Evolutionary conservation across 208 protist genomes (phyloP).

Genomic region (Hexamita inflata): DNA sequence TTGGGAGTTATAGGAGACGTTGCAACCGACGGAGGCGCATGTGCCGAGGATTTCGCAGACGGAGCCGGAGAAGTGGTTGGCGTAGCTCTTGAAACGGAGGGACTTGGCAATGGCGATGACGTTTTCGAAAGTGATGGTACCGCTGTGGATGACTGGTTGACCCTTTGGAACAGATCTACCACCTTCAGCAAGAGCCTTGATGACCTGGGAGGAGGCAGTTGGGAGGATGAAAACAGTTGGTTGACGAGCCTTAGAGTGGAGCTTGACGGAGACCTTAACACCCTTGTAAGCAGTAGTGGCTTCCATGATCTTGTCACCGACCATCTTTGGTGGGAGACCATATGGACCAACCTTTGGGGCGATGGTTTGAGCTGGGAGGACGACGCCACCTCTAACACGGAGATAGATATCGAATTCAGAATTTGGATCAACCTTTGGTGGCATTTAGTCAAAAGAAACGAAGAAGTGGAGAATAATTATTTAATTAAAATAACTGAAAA

Average conservation of each 20-base stretch:
- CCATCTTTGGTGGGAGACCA: slow-evolving; percentile 27
- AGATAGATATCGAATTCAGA: slow-evolving; percentile 56
- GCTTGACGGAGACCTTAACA: not conserved
- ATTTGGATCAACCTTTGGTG: slow-evolving; percentile 89
- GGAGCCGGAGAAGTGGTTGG: slow-evolving; percentile 29
- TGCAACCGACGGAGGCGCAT: slow-evolving; percentile 39
- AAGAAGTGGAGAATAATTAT: too few relatives aligned
- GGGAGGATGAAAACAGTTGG: slow-evolving; percentile 34
- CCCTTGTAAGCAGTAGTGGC: slow-evolving; percentile 16
- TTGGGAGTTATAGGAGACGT: slow-evolving; percentile 29
- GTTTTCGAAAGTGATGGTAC: slow-evolving; percentile 33
- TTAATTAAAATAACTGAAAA: too few relatives aligned
- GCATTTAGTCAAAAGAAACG: slow-evolving; percentile 59
- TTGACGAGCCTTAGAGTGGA: slow-evolving; percentile 26
- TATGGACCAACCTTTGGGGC: not conserved
- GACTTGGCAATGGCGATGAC: slow-evolving; percentile 37
- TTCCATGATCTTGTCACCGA: slow-evolving; percentile 15
- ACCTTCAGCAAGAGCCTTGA: slow-evolving; percentile 45
- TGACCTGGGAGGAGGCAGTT: slow-evolving; percentile 36
- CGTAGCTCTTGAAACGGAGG: slow-evolving; percentile 29
- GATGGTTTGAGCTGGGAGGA: not conserved
- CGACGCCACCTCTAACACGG: slow-evolving; percentile 5
- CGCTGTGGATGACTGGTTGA: slow-evolving; percentile 36
- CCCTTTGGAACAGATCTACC: slow-evolving; percentile 31
- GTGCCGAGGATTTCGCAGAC: slow-evolving; percentile 44